These are phyloP conservation scores for Candida andamanensis DNA, from an alignment of 805 yeast genomes.

Conservation along the genomic window DNA sequence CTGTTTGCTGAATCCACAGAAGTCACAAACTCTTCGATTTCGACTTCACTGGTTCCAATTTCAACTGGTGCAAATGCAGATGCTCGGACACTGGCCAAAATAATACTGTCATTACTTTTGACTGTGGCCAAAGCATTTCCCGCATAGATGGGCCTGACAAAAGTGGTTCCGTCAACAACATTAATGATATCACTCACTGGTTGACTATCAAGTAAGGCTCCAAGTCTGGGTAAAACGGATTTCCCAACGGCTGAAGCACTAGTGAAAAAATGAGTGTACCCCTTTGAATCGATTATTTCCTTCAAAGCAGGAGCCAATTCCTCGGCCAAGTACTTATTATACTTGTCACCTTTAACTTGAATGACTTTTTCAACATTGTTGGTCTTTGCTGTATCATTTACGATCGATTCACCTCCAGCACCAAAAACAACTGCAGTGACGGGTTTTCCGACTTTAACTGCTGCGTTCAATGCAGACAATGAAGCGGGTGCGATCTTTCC, in stretches of 20 bases:
- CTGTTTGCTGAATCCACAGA: constrained; percentile 33
- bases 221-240: constrained; percentile 78
- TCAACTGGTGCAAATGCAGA: constrained; percentile 59
- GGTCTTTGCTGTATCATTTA: constrained; percentile 46
- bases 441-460: constrained; percentile 68
- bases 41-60: constrained; percentile 32
- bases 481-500: constrained; percentile 60
- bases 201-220: constrained; percentile 79
- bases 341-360: constrained; percentile 52
- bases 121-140: constrained; percentile 90
- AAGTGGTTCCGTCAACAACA: constrained; percentile 63
- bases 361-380: constrained; percentile 51
- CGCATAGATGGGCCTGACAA: constrained; percentile 91
- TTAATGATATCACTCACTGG: constrained; percentile 80
- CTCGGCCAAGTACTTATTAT: constrained; percentile 75
- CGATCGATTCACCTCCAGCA: constrained; percentile 44
- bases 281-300: constrained; percentile 35
- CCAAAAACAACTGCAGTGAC: constrained; percentile 79
- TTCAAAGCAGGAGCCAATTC: constrained; percentile 64
- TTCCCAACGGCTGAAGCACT: constrained; percentile 88
- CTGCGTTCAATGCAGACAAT: constrained; percentile 72
- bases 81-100: constrained; percentile 74
- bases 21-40: constrained; percentile 45
- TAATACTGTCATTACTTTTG: constrained; percentile 57
- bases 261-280: constrained; percentile 66